Conservation (phyloP, 768 basidiomycete species). For the Mycena pura region DNA sequence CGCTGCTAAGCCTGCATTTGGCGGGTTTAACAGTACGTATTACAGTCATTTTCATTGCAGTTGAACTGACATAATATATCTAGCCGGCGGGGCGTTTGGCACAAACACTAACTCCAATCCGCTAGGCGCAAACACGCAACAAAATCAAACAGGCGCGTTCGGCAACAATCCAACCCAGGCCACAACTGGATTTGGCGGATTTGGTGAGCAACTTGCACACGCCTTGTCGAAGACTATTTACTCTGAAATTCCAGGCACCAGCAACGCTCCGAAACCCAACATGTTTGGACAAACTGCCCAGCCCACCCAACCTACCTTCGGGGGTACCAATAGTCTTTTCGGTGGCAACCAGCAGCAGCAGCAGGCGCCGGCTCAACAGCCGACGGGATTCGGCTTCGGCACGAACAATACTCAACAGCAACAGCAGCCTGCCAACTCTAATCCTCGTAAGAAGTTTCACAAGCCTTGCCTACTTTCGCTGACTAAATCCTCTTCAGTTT, state of each 20-base stretch:
- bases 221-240: slow-evolving; percentile 17
- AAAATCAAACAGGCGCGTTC: slow-evolving; percentile 15
- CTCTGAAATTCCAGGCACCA: slow-evolving; percentile 32
- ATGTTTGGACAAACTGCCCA: slow-evolving; percentile 55
- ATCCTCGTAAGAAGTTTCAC: slow-evolving; percentile 38
- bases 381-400: slow-evolving; percentile 36
- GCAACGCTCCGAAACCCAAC: slow-evolving; percentile 48
- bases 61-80: background rate
- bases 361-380: slow-evolving; percentile 40
- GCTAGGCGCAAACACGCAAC: slow-evolving; percentile 17
- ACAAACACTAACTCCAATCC: slow-evolving; percentile 7
- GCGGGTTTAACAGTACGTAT: slow-evolving; percentile 42
- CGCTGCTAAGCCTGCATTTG: slow-evolving; percentile 42
- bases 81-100: slow-evolving; percentile 19
- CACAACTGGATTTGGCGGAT: slow-evolving; percentile 6
- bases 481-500: slow-evolving; percentile 37
- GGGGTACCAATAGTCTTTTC: slow-evolving; percentile 40
- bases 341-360: slow-evolving; percentile 44
- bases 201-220: slow-evolving; percentile 5
- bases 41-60: background rate
- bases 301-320: slow-evolving; percentile 46
- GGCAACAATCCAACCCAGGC: slow-evolving; percentile 16
- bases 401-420: slow-evolving; percentile 40
- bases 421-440: slow-evolving; percentile 43
- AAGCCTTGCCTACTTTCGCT: background rate